These are phyloP conservation scores for Anacardium occidentale DNA, from an alignment of 345 rosid species.

Conservation along the genomic window DNA sequence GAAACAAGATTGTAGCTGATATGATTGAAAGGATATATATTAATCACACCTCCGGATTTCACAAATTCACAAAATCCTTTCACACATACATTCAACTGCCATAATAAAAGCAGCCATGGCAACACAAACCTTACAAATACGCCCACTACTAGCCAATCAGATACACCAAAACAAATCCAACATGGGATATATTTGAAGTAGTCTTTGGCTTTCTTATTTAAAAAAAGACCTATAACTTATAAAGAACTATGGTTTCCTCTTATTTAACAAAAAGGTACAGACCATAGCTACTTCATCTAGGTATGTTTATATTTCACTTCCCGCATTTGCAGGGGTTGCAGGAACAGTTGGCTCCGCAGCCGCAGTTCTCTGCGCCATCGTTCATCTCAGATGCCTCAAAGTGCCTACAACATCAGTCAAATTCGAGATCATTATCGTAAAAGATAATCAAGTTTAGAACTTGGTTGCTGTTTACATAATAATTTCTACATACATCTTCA, in stretches of 20 bases:
- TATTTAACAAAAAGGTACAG: background rate
- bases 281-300: constrained; percentile 10
- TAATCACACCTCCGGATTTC: background rate
- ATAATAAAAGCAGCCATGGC: background rate
- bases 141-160: background rate
- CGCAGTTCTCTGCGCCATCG: constrained; percentile 49
- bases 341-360: constrained; percentile 71
- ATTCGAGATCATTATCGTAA: background rate
- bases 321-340: constrained; percentile 43
- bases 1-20: no score
- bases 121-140: background rate
- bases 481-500: constrained; percentile 16
- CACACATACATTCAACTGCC: background rate
- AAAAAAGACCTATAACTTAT: background rate
- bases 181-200: background rate
- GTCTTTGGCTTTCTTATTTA: background rate
- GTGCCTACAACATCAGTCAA: constrained; percentile 23
- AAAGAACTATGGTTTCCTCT: background rate
- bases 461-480: background rate
- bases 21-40: no score
- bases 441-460: no score
- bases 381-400: constrained; percentile 35
- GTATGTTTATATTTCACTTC: background rate
- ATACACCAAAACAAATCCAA: background rate
- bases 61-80: background rate